A percentile compares a stretch with the other conserved stretches of the same genome.
phyloP scores from a whole-genome alignment of 805 yeast species.

The Isabelozyma gotoi region DNA sequence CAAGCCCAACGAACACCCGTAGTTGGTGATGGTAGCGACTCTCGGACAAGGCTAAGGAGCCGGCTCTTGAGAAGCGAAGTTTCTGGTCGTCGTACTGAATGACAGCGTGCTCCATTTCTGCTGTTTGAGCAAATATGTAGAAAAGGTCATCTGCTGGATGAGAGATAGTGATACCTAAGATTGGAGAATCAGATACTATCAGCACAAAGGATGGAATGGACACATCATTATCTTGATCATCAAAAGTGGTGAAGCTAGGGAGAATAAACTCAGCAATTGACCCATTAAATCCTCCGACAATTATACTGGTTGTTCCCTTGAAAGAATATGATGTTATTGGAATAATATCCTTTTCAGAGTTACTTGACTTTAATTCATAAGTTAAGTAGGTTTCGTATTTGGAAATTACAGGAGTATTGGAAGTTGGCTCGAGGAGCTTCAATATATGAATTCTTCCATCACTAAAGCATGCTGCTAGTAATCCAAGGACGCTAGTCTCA shows the following conservation, averaged over 20 bases:
- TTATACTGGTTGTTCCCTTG: conserved; percentile 39
- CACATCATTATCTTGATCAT: conserved; percentile 11
- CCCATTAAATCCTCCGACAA: conserved; percentile 63
- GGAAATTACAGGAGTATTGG: conserved; percentile 8
- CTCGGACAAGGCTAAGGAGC: not conserved
- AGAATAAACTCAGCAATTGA: conserved; percentile 56
- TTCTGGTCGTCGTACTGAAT: conserved; percentile 23
- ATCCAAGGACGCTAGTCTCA: conserved; percentile 29
- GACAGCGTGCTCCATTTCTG: conserved; percentile 24
- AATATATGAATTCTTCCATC: conserved; percentile 58
- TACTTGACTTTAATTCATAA: conserved; percentile 9
- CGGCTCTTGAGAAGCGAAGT: not conserved
- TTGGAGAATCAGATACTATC: conserved; percentile 30
- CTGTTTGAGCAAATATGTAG: conserved; percentile 27
- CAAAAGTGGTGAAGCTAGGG: conserved; percentile 18
- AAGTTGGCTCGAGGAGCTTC: conserved; percentile 28
- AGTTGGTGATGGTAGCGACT: not conserved
- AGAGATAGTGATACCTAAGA: conserved; percentile 25
- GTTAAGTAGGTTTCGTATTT: conserved; percentile 23
- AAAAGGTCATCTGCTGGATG: conserved; percentile 18
- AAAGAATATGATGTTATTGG: conserved; percentile 51
- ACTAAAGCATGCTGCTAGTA: conserved; percentile 52
- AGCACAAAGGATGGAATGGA: conserved; percentile 31
- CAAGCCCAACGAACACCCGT: not conserved
- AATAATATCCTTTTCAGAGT: conserved; percentile 2